Percentiles rank a stretch among this genome's conserved stretches.
Conservation (phyloP, 139 green algal genomes). For the Diplosphaera chodatii region DNA sequence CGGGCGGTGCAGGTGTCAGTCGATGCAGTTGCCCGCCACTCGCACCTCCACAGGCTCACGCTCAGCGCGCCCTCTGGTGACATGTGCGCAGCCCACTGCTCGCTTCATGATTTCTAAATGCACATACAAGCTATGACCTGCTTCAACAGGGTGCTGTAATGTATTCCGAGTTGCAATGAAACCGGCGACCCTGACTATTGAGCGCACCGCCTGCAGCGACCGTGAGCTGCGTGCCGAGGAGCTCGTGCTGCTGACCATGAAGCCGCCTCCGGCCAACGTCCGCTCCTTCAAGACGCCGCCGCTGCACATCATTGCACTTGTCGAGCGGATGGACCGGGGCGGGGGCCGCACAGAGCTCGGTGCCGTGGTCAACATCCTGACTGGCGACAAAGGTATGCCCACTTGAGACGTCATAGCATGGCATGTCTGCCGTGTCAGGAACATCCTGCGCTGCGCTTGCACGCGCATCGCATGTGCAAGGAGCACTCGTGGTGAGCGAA, state of each 20-base stretch:
- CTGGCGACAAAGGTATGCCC: background rate
- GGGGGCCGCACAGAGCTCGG: background rate
- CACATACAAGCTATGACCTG: too few species aligned
- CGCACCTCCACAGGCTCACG: background rate
- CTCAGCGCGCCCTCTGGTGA: background rate
- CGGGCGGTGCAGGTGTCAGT: background rate
- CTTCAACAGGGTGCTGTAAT: too few species aligned
- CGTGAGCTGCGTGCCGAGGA: slow-evolving; percentile 7
- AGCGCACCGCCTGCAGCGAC: background rate
- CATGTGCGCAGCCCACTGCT: background rate
- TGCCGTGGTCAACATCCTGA: background rate
- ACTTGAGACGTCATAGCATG: too few species aligned
- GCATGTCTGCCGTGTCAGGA: too few species aligned
- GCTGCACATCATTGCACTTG: slow-evolving; percentile 7
- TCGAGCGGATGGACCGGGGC: background rate
- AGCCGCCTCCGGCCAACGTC: background rate
- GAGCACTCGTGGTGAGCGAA: too few species aligned
- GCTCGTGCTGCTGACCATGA: slow-evolving; percentile 24
- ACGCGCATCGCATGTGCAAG: too few species aligned
- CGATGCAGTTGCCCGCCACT: background rate
- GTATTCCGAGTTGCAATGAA: too few species aligned
- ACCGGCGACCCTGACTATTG: too few species aligned
- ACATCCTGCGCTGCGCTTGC: too few species aligned
- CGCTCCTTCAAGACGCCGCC: background rate
- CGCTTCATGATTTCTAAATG: too few species aligned